phyloP scores from a whole-genome alignment of 1,284 basidiomycete species.

The Ustilago cynodontis region DNA sequence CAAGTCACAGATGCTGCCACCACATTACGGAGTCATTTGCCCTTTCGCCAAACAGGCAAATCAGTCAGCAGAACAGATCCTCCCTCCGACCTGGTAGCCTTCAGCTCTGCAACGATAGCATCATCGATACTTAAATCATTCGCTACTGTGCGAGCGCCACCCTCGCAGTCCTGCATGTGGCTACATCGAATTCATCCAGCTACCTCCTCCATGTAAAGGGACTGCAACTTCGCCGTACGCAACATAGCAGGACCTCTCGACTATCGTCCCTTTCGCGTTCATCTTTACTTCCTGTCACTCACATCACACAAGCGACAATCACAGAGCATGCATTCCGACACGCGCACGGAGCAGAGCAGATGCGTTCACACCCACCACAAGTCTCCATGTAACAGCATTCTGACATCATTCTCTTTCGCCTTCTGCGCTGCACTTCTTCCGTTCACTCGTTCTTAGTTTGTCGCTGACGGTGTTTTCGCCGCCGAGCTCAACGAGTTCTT shows the following conservation, averaged over 20 bases:
- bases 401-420: constrained; percentile 8
- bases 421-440: background rate
- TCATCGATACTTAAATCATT: background rate
- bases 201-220: background rate
- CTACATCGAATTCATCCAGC: background rate
- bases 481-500: constrained; percentile 98
- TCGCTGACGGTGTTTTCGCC: constrained; percentile 98
- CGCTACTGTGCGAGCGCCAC: background rate
- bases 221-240: too few species aligned
- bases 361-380: background rate
- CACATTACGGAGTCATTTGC: background rate
- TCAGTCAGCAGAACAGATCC: too few species aligned
- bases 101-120: background rate
- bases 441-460: constrained; percentile 81
- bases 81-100: too few species aligned
- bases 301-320: background rate
- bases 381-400: constrained; percentile 9
- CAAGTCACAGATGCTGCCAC: background rate
- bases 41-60: background rate
- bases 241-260: background rate
- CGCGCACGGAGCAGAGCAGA: constrained; percentile 17
- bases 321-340: constrained; percentile 1
- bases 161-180: background rate
- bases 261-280: background rate
- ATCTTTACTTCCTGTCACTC: background rate